Base-by-base conservation (phyloP, 148 eudicot genomes). In the Amaranthus cruentus region DNA sequence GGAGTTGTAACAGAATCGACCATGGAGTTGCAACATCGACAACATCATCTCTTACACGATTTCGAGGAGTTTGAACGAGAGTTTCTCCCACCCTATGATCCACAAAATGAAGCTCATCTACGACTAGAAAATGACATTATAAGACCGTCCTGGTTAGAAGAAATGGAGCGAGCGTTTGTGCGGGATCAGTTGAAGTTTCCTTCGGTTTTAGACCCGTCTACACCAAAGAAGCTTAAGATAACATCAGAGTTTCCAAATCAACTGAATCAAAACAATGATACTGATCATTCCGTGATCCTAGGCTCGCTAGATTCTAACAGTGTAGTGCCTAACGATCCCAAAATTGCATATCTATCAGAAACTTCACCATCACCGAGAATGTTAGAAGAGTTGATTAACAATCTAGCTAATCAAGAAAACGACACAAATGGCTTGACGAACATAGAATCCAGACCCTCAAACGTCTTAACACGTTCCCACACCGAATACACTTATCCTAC, bases 141-240 rank as follows among this genome's bases (percentile, higher is more conserved):
- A 28, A 28, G 38, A 28, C 38, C 38, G 44, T 55, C 58, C 11
- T 57, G 76, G 73, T 51, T 62, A 28, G 62, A 73, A 60, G 56
- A 73, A 59, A 53, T 68, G 69, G 81, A 78, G 56, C 58, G 7
- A 18, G 5, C 42, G 7, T 78, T 60, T 52, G 13, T 65, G 49
- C 6, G 49, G 13, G 49, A 15, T 64, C 48, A 55, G 44, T 52
- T 71, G 7, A 47, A 5, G 13, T 28, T 43, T 7, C 55, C 3
- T 62, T 62, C 76, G 14, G 73, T 6, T 14, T 67, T 47, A 3
- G 28, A 66, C 64, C 10, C 70, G 46, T 6, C 43, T n/a, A 14
- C 10, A 4, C 28, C 28, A 13, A 48, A 68, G 43, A 6, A 66
- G 52, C 10, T 49, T 2, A 7, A 47, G 52, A 64, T 15, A 15